Evolutionary conservation across 208 protist species (phyloP).

Genomic region (Porcisia hertigi): DNA sequence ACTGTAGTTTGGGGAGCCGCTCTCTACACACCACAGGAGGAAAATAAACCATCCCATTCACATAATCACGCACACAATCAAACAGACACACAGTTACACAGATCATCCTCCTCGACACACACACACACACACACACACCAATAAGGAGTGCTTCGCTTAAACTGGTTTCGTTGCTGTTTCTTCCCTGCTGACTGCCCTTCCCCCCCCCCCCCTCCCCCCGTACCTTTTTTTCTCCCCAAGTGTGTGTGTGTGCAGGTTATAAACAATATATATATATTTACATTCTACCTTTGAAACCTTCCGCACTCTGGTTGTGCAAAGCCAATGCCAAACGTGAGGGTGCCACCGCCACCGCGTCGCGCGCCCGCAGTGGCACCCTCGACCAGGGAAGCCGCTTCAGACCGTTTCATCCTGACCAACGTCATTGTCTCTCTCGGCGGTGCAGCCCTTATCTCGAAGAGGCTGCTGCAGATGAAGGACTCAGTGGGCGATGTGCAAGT

Average conservation of each 20-base stretch:
- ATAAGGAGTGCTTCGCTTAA: neutral
- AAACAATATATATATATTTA: neutral
- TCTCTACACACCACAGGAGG: no score
- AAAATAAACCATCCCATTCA: no score
- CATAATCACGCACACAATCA: no score
- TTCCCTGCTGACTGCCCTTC: no score
- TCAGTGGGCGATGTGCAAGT: slow-evolving; percentile 25
- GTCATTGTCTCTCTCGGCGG: slow-evolving; percentile 8
- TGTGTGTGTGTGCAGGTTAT: neutral
- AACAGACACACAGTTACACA: no score
- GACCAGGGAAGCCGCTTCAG: neutral
- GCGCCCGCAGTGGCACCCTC: slow-evolving; percentile 8
- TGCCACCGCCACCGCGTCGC: slow-evolving; percentile 3
- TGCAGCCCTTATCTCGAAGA: slow-evolving; percentile 18
- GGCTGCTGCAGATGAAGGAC: slow-evolving; percentile 22
- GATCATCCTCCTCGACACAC: no score
- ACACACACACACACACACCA: slow-evolving; percentile 1
- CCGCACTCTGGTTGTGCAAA: neutral
- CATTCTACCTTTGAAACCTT: neutral
- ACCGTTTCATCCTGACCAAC: neutral
- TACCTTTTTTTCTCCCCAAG: neutral
- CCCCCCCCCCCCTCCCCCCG: neutral
- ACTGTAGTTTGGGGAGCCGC: no score
- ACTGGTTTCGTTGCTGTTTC: slow-evolving; percentile 13
- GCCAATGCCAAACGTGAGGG: neutral